A percentile compares a stretch with the other conserved stretches of the same genome.
phyloP scores from a whole-genome alignment of 75 land plant species.

The Cryptomeria japonica region DNA sequence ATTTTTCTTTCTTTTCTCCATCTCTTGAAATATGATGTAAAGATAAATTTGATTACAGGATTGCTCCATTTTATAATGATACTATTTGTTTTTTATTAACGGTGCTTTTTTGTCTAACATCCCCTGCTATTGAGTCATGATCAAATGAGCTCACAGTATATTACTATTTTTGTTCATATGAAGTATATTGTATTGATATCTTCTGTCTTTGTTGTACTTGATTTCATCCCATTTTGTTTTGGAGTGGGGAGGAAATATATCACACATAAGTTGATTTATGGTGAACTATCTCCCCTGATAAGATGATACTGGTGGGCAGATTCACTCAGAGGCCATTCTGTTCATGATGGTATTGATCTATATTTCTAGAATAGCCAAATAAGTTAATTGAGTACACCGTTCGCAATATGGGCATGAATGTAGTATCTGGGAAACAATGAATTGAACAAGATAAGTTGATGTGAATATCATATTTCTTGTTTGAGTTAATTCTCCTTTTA shows the following conservation, averaged over 20 bases:
- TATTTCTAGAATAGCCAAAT: too few relatives aligned
- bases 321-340: too few relatives aligned
- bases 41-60: background rate
- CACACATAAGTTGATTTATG: too few relatives aligned
- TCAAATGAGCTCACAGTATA: background rate
- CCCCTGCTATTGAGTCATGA: background rate
- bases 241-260: background rate
- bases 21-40: background rate
- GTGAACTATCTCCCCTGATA: too few relatives aligned
- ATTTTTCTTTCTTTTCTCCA: background rate
- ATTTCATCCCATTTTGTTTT: background rate
- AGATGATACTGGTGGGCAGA: too few relatives aligned
- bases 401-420: too few relatives aligned
- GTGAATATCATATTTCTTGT: too few relatives aligned
- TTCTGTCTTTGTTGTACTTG: background rate
- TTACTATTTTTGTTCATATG: background rate
- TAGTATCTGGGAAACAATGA: too few relatives aligned
- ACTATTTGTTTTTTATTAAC: background rate
- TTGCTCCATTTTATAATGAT: background rate
- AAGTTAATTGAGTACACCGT: too few relatives aligned
- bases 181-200: background rate
- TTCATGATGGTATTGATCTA: too few relatives aligned
- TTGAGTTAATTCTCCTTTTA: too few relatives aligned
- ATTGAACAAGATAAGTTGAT: too few relatives aligned
- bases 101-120: background rate